A percentile compares a stretch with the other conserved stretches of the same genome.
Evolutionary conservation across 1,139 yeast species (phyloP).

Genomic region (Candida glucosophila): DNA sequence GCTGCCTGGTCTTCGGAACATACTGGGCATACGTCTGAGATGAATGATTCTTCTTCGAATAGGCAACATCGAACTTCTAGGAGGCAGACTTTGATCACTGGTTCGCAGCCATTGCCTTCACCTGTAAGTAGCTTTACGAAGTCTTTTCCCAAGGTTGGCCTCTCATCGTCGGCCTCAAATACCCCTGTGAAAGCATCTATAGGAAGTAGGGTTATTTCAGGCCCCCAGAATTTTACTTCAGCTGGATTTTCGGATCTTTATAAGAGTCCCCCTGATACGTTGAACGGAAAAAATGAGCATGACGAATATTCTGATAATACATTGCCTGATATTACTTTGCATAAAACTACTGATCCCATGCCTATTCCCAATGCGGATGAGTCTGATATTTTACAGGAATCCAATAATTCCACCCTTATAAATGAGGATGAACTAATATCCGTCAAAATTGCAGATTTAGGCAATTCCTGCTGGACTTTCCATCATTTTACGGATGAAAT

Average conservation of each 20-base stretch:
- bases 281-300: constrained; percentile 37
- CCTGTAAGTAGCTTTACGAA: constrained; percentile 48
- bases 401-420: constrained; percentile 12
- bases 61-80: constrained; percentile 52
- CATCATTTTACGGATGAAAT: constrained; percentile 45
- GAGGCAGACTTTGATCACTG: constrained; percentile 72
- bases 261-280: constrained; percentile 26
- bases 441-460: constrained; percentile 43
- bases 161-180: constrained; percentile 32
- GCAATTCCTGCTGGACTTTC: constrained; percentile 42
- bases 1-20: constrained; percentile 11
- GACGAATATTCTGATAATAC: constrained; percentile 11
- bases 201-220: not conserved
- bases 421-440: constrained; percentile 41
- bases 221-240: not conserved
- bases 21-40: constrained; percentile 4
- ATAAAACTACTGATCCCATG: constrained; percentile 17
- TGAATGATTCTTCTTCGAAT: constrained; percentile 31
- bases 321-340: no score
- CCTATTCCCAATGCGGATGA: constrained; percentile 14
- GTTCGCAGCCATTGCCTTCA: constrained; percentile 79
- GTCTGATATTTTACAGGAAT: no score
- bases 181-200: constrained; percentile 17
- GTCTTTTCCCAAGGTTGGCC: constrained; percentile 30
- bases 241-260: constrained; percentile 3